Conservation (phyloP, 306 rosid genomes). For the Bauhinia variegata region DNA sequence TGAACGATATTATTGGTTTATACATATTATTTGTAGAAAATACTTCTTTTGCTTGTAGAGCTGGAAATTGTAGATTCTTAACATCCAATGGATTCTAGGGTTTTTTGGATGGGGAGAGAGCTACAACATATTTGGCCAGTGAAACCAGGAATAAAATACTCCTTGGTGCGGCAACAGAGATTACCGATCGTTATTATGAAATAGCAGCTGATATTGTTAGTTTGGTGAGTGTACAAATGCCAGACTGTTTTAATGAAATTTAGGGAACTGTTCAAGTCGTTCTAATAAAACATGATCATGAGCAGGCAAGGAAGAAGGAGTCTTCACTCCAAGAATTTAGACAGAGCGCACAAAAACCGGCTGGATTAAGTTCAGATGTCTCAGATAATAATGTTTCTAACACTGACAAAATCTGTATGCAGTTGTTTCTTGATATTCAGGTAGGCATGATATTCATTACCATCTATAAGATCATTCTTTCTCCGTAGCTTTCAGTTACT, state of each 20-base stretch:
- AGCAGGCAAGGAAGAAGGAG: constrained; percentile 85
- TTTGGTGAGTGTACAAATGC: constrained; percentile 61
- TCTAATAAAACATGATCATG: constrained; percentile 31
- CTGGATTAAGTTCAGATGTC: constrained; percentile 85
- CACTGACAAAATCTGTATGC: constrained; percentile 85
- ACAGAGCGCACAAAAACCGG: constrained; percentile 86
- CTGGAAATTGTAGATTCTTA: constrained; percentile 29
- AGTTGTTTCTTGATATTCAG: constrained; percentile 92
- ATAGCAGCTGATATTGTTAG: constrained; percentile 74
- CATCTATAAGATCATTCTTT: background rate
- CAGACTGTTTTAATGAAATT: constrained; percentile 28
- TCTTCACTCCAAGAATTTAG: constrained; percentile 87
- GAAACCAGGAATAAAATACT: constrained; percentile 65
- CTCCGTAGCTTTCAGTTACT: no score
- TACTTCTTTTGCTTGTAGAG: background rate
- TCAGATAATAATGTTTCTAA: constrained; percentile 79
- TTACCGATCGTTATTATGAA: constrained; percentile 78
- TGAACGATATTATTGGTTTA: background rate
- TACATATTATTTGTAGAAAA: constrained; percentile 9
- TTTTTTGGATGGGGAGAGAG: constrained; percentile 80
- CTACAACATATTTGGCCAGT: constrained; percentile 55
- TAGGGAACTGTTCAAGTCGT: constrained; percentile 8
- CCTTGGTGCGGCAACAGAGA: constrained; percentile 68
- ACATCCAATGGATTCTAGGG: constrained; percentile 51
- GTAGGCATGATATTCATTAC: constrained; percentile 39